Conservation (phyloP, 768 basidiomycete species). For the Tubosaeta sp. region DNA sequence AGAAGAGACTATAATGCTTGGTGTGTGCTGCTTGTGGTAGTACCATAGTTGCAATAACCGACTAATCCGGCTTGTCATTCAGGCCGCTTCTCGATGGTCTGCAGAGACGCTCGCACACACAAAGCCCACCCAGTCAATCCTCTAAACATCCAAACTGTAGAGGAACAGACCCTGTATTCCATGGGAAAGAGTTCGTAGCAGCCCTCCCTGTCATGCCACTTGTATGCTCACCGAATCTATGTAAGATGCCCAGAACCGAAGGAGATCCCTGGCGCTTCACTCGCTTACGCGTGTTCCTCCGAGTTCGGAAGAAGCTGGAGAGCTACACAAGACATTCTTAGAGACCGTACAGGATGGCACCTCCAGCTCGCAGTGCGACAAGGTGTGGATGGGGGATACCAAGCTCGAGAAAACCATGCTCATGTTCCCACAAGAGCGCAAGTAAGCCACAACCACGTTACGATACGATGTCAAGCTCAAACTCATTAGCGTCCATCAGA, state of each 20-base stretch:
- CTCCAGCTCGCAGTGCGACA: conserved; percentile 31
- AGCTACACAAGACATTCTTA: conserved; percentile 68
- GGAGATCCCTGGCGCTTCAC: conserved; percentile 47
- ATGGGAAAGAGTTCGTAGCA: conserved; percentile 61
- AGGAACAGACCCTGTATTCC: conserved; percentile 57
- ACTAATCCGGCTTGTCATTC: background rate
- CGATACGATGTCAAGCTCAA: background rate
- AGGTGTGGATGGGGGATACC: conserved; percentile 75
- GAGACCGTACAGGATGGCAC: conserved; percentile 46
- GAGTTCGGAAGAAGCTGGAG: conserved; percentile 60
- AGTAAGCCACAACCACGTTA: conserved; percentile 43
- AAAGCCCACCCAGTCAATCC: conserved; percentile 61
- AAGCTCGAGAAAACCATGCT: conserved; percentile 63
- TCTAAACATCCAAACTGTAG: conserved; percentile 52
- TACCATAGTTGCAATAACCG: no score
- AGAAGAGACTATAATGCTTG: conserved; percentile 60
- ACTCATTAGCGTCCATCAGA: conserved; percentile 58
- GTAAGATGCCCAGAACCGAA: conserved; percentile 57
- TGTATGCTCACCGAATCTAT: background rate
- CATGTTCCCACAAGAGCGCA: conserved; percentile 85
- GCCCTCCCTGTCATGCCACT: background rate
- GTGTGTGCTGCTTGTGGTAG: conserved; percentile 34
- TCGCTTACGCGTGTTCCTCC: conserved; percentile 75
- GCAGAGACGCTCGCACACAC: conserved; percentile 64
- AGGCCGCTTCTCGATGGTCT: conserved; percentile 95